Base-by-base conservation (phyloP, 2,329 filamentous ascomycete genomes). In the Alternaria atra region DNA sequence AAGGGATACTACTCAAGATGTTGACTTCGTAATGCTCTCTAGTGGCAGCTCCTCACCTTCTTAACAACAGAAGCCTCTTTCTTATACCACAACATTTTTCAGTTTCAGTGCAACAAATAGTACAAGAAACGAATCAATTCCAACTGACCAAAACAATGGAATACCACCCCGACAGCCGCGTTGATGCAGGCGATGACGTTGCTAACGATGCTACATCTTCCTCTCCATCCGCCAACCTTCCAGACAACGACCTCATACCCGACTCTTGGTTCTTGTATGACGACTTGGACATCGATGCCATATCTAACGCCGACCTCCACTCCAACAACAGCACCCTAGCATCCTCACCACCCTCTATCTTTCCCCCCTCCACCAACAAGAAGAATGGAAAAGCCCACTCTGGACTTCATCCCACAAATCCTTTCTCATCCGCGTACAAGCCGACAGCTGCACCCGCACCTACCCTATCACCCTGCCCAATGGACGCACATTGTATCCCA, bases 161-260 rank as follows among this genome's bases (percentile, higher is more conserved):
- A 0, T 0, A 15, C 12, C 39, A 25, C 1, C 20, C 20, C 20
- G 13, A 25, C 12, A 42, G 1, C 20, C 1, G 8, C 3, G 1
- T 8, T 12, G 15, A 6, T 25, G 2, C 3, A 25, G 6, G 20
- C 20, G 39, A 15, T 4, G 20, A 15, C 4, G 15, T 2, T 25
- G 20, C 39, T 10, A 12, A n/a, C 20, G 25, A 4, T 29, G 17
- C 37, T 40, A 23, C 10, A 23, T 3, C 9, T 13, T 23, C 37
- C 17, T 23, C 20, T 25, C 20, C 20, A 23, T 20, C 12, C 5
- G 3, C 6, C 10, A 15, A 9, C 6, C 20, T 12, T 7, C 5
- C 20, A 42, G 12, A 42, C 20, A 13, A 42, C 20, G 5, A 25
- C 1, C 12, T 20, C 39, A 42, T 25, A 7, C 12, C 39, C 12